phyloP scores from a whole-genome alignment of 257 asterid genomes.

The Capsicum baccatum region DNA sequence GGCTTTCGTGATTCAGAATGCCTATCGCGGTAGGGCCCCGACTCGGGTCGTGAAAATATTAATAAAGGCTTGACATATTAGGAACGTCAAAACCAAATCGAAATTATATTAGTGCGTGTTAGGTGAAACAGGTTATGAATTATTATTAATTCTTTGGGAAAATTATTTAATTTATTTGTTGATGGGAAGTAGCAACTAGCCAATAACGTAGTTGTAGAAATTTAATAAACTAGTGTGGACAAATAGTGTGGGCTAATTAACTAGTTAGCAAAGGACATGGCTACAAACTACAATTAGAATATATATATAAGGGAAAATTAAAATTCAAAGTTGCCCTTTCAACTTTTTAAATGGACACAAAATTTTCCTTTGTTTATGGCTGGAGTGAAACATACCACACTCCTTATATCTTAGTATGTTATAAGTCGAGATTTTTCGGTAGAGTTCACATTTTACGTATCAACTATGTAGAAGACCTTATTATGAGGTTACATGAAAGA shows the following conservation, averaged over 20 bases:
- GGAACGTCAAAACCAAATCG: not conserved
- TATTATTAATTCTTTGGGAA: not conserved
- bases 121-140: not conserved
- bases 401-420: not conserved
- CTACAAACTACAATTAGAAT: too few species aligned
- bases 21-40: too few species aligned
- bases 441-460: not conserved
- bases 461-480: too few species aligned
- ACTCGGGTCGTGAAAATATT: not conserved
- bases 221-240: not conserved
- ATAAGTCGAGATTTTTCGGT: not conserved
- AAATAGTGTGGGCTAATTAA: too few species aligned
- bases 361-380: too few species aligned
- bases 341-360: too few species aligned
- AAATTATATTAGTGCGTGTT: not conserved
- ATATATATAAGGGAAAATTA: too few species aligned
- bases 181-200: not conserved
- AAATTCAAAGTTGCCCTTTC: too few species aligned
- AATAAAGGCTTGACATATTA: not conserved
- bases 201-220: not conserved
- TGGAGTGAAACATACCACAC: too few species aligned
- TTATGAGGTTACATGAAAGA: too few species aligned
- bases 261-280: too few species aligned
- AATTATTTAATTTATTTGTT: slow-evolving; percentile 4
- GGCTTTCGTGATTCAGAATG: too few species aligned